Evolutionary conservation across 1,284 basidiomycete genomes (phyloP), one percentile per base, ranked within the genome.

Genomic region (Ganoderma sinense): DNA sequence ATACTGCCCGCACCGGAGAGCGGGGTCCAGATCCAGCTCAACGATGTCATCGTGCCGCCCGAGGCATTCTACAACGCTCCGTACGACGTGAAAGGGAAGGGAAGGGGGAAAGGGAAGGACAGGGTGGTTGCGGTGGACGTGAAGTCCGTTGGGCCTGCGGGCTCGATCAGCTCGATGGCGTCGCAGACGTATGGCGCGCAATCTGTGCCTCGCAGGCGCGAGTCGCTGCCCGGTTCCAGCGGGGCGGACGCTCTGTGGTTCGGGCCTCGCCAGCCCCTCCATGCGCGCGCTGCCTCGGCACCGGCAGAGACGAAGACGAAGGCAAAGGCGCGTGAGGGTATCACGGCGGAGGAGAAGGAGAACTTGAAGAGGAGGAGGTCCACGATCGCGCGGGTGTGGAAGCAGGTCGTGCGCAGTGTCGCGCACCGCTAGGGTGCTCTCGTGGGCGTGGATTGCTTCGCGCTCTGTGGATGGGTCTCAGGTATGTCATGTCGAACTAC

Each of bases 401-500:
- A 65, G 71, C 69, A 66, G 45, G 71, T 74, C 65, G 65, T 73
- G 71, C 70, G 69, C 41, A 73, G 71, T 64, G 71, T 74, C 58
- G 56, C 39, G 51, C 69, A 67, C 29, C 65, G 73, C 20, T 72
- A 70, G 29, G 14, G 7, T 41, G 16, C 23, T 10, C 62, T 20
- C 14, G 26, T 18, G 40, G 53, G 29, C 14, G 29, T 14, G 29
- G 29, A 31, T 14, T 16, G 29, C 29, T 55, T 29, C 51, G 23
- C 26, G 14, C 51, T 53, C 14, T 53, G 26, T 13, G 10, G 14
- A 56, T 33, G 13, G 26, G 29, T 56, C 31, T 20, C 16, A 7
- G 26, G 31, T 56, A 33, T 29, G 53, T 56, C 18, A 33, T 29
- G 53, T 56, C 18, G 11, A 5, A 16, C 5, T 56, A 29, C 31